Percentiles rank a stretch among this genome's conserved stretches.
These are phyloP conservation scores for Ormosia semicastrata DNA, from an alignment of 306 rosid species.

Conservation along the genomic window DNA sequence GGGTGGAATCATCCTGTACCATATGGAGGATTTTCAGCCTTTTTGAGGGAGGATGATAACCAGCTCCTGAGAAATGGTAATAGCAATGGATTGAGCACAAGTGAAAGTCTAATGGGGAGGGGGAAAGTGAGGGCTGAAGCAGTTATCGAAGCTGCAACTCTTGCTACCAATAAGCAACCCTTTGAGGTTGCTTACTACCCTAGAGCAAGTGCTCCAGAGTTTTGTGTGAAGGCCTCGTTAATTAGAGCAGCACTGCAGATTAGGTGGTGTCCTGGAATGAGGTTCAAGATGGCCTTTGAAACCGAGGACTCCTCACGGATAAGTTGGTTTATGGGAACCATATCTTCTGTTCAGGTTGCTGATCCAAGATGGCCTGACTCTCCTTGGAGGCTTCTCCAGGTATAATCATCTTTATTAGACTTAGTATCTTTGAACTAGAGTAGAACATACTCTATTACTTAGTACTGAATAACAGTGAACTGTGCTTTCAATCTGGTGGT, in stretches of 20 bases:
- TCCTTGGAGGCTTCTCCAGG: conserved; percentile 98
- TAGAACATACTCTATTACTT: background rate
- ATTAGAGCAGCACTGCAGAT: conserved; percentile 71
- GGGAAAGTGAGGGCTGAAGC: conserved; percentile 74
- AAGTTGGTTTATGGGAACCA: conserved; percentile 85
- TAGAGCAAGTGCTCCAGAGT: conserved; percentile 81
- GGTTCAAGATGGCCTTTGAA: conserved; percentile 97
- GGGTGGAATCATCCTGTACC: conserved; percentile 73
- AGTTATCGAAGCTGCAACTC: conserved; percentile 70
- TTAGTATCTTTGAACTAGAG: background rate
- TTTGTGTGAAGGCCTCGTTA: conserved; percentile 74
- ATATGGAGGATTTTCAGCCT: conserved; percentile 57
- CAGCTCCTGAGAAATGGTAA: conserved; percentile 47
- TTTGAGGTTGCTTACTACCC: conserved; percentile 92
- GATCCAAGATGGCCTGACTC: conserved; percentile 92
- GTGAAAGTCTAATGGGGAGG: conserved; percentile 45
- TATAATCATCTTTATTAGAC: conserved; percentile 28
- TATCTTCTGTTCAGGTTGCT: conserved; percentile 72
- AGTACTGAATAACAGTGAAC: background rate
- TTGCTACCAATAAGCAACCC: conserved; percentile 69
- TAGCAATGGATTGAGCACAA: conserved; percentile 40
- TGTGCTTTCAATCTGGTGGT: background rate
- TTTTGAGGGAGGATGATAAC: conserved; percentile 57
- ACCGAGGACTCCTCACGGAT: conserved; percentile 86
- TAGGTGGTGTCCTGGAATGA: conserved; percentile 86